These are phyloP conservation scores for Cupressus sempervirens DNA, from an alignment of 75 land plant genomes.

Conservation along the genomic window DNA sequence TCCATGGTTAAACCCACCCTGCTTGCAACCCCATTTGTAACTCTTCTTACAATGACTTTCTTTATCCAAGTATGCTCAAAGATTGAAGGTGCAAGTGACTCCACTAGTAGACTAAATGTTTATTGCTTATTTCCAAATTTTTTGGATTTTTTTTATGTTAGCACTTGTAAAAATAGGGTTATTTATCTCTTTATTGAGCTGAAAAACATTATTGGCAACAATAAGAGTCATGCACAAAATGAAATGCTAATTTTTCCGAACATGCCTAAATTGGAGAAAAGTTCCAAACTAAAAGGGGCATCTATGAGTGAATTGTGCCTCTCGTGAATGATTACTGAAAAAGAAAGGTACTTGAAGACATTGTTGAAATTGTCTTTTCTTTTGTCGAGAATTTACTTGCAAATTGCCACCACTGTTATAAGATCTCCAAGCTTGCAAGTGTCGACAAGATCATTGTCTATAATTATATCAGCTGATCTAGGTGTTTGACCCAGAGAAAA, in stretches of 20 bases:
- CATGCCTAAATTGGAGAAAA: neutral
- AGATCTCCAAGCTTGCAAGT: slow-evolving; percentile 98
- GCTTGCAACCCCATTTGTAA: too few relatives aligned
- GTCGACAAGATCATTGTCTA: slow-evolving; percentile 97
- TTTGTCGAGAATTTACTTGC: slow-evolving; percentile 91
- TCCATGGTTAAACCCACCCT: too few relatives aligned
- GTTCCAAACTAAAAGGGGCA: neutral
- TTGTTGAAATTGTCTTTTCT: slow-evolving; percentile 93
- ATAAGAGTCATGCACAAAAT: slow-evolving; percentile 67
- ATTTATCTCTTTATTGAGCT: slow-evolving; percentile 89
- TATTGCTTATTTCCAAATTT: slow-evolving; percentile 72
- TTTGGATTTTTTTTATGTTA: slow-evolving; percentile 74
- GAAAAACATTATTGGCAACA: slow-evolving; percentile 82
- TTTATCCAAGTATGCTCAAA: slow-evolving; percentile 96
- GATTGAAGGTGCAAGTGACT: slow-evolving; percentile 98
- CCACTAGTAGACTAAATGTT: slow-evolving; percentile 78
- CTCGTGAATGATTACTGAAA: neutral
- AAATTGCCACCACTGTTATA: slow-evolving; percentile 82
- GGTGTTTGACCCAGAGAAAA: slow-evolving; percentile 99
- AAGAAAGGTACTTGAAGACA: slow-evolving; percentile 74
- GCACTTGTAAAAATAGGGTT: slow-evolving; percentile 71
- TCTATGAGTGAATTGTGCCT: neutral
- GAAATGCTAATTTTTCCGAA: neutral
- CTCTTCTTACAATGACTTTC: too few relatives aligned
- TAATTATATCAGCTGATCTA: slow-evolving; percentile 86